These are phyloP conservation scores for Verbena officinalis DNA, from an alignment of 257 asterid species.

Conservation along the genomic window DNA sequence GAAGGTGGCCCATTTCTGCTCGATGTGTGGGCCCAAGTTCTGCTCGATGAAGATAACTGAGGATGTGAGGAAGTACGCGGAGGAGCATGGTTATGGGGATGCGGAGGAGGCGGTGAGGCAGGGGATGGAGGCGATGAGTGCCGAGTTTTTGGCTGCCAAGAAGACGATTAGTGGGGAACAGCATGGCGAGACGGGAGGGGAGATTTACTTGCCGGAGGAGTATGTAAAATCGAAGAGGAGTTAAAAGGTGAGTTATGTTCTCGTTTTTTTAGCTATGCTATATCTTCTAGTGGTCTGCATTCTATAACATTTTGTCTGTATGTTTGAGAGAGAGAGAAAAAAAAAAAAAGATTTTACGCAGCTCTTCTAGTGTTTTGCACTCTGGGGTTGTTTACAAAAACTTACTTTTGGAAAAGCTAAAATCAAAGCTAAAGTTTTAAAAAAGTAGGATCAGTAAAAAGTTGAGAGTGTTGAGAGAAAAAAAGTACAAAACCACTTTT, in stretches of 20 bases:
- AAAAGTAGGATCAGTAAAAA: neutral
- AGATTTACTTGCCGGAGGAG: slow-evolving; percentile 82
- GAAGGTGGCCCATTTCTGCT: slow-evolving; percentile 96
- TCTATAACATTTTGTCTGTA: too few species aligned
- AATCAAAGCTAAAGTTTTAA: too few species aligned
- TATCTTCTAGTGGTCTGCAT: too few species aligned
- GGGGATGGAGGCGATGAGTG: slow-evolving; percentile 98
- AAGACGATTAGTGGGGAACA: slow-evolving; percentile 94
- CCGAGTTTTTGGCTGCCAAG: slow-evolving; percentile 79
- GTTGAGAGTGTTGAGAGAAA: too few species aligned
- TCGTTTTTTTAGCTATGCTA: neutral
- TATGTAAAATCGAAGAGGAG: slow-evolving; percentile 38
- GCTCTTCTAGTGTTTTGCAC: neutral
- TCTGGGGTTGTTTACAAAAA: too few species aligned
- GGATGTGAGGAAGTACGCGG: slow-evolving; percentile 92
- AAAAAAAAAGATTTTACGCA: too few species aligned
- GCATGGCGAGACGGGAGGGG: slow-evolving; percentile 96
- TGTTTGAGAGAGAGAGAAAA: too few species aligned
- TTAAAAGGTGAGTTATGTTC: slow-evolving; percentile 33
- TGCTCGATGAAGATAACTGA: slow-evolving; percentile 97
- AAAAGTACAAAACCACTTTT: too few species aligned
- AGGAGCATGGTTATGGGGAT: slow-evolving; percentile 90
- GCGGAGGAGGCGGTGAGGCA: slow-evolving; percentile 83
- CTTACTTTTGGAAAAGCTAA: too few species aligned
- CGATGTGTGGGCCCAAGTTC: slow-evolving; percentile 97